Evolutionary conservation across 1,284 basidiomycete genomes (phyloP).

Genomic region (Boletus subluridellus): DNA sequence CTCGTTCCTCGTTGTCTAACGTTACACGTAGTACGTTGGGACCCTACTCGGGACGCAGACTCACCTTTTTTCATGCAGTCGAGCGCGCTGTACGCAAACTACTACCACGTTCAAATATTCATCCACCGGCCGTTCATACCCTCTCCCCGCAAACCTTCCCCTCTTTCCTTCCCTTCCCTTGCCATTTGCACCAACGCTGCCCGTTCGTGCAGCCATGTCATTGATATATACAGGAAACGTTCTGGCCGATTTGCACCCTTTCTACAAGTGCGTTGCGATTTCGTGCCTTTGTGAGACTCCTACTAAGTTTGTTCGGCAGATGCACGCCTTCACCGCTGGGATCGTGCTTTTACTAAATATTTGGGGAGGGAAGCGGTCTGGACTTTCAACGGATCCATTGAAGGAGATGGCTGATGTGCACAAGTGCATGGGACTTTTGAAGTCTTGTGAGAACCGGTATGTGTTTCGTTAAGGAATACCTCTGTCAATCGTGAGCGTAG

Average conservation of each 20-base stretch:
- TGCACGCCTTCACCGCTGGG: conserved; percentile 45
- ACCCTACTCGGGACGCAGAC: conserved; percentile 58
- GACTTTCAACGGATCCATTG: conserved; percentile 45
- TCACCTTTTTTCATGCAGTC: conserved; percentile 65
- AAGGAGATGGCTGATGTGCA: conserved; percentile 61
- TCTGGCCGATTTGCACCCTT: conserved; percentile 34
- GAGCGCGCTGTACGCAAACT: conserved; percentile 59
- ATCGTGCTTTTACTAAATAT: conserved; percentile 53
- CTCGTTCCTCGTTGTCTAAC: conserved; percentile 1
- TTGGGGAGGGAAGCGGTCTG: conserved; percentile 52
- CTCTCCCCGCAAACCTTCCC: conserved; percentile 54
- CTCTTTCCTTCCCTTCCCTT: conserved; percentile 65
- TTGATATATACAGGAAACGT: conserved; percentile 51
- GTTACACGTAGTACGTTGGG: conserved; percentile 60
- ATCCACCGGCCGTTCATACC: conserved; percentile 83
- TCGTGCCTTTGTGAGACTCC: conserved; percentile 1
- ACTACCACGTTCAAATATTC: conserved; percentile 73
- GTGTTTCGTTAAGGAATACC: neutral
- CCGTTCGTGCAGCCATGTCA: conserved; percentile 70
- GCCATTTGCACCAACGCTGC: conserved; percentile 85
- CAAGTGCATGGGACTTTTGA: conserved; percentile 56
- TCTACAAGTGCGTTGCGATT: conserved; percentile 37
- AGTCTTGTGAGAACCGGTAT: conserved; percentile 34
- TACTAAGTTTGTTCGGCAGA: conserved; percentile 18
- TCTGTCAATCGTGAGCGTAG: neutral